Base-by-base conservation (phyloP, 495 filamentous ascomycete species). In the Aspergillus sclerotiicarbonarius region DNA sequence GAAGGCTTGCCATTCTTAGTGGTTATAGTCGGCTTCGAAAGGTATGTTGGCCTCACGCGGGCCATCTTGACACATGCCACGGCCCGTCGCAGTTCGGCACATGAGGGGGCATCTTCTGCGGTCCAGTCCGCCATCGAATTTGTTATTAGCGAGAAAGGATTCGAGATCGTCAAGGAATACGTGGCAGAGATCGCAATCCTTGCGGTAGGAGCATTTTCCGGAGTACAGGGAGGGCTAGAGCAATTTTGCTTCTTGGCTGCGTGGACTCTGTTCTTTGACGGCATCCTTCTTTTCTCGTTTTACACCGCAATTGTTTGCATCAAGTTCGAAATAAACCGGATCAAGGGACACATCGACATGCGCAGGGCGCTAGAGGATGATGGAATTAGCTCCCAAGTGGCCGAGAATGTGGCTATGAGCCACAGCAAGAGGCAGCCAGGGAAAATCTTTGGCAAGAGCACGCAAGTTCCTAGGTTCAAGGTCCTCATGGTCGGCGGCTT, bases 201-300 rank as follows among this genome's bases (percentile, higher is more conserved):
- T 6, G 25, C 45, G 12, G 30, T 51, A 3, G 59, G 59, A 3
- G 59, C 59, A 31, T 33, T 50, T 15, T 61, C 59, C 20, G 53
- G 54, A n/a, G 54, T 57, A 12, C 53, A 61, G 20, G 59, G 59
- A 29, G 59, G 59, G 12, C 59, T 61, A 7, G 39, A 50, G n/a
- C 59, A 61, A 46, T 61, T 61, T 25, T 61, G 59, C 25, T 61
- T 61, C 43, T 53, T 61, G 13, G 59, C 59, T 25, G 59, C 59
- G 2, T 61, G 59, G 59, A 61, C 56, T 20, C 54, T 61, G 9
- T 61, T 61, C 54, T 61, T 61, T 43, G 59, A 61, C 25, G 52
- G 49, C 16, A 32, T 61, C 16, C 25, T 61, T 19, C 54, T 61
- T 3, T 61, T 61, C 29, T 57, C 54, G 12, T 61, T 61, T 50